Conservation (phyloP, 352 stramenopile genomes). For the Phytophthora hibernalis region DNA sequence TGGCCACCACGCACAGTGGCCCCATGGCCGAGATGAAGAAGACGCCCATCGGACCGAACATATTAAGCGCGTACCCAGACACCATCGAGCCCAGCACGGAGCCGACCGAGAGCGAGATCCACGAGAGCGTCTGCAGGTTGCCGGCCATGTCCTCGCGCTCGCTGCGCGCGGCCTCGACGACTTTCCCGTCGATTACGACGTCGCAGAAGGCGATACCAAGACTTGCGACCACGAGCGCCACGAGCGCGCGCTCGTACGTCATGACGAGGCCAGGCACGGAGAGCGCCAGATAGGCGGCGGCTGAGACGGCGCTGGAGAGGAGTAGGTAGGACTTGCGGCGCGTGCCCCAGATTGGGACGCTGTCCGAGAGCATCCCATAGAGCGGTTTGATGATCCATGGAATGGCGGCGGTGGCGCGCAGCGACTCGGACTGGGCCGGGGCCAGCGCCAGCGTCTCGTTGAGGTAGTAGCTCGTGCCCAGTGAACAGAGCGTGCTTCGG, state of each 20-base stretch:
- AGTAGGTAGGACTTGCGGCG: conserved; percentile 83
- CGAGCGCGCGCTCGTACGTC: conserved; percentile 57
- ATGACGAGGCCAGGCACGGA: conserved; percentile 65
- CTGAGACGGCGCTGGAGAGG: conserved; percentile 71
- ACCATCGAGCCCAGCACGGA: conserved; percentile 78
- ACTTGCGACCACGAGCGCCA: conserved; percentile 76
- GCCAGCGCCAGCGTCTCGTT: conserved; percentile 77
- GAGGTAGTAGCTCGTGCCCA: conserved; percentile 83
- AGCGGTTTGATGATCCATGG: conserved; percentile 87
- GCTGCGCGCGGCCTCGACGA: conserved; percentile 73
- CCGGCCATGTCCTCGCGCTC: conserved; percentile 78
- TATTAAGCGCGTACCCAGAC: conserved; percentile 65
- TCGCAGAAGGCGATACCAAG: conserved; percentile 84
- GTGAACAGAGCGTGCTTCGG: conserved; percentile 75
- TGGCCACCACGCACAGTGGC: conserved; percentile 64
- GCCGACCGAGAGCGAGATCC: conserved; percentile 75
- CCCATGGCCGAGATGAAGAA: conserved; percentile 82
- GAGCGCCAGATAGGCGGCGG: conserved; percentile 64
- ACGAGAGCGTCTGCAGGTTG: conserved; percentile 84
- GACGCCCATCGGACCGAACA: conserved; percentile 65
- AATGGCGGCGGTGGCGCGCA: conserved; percentile 72
- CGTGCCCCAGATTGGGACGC: conserved; percentile 73
- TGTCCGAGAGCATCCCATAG: conserved; percentile 84
- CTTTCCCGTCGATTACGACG: conserved; percentile 83
- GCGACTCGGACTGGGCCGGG: conserved; percentile 69